Conservation (phyloP, 1,139 yeast genomes). For the Pichia cactophila region DNA sequence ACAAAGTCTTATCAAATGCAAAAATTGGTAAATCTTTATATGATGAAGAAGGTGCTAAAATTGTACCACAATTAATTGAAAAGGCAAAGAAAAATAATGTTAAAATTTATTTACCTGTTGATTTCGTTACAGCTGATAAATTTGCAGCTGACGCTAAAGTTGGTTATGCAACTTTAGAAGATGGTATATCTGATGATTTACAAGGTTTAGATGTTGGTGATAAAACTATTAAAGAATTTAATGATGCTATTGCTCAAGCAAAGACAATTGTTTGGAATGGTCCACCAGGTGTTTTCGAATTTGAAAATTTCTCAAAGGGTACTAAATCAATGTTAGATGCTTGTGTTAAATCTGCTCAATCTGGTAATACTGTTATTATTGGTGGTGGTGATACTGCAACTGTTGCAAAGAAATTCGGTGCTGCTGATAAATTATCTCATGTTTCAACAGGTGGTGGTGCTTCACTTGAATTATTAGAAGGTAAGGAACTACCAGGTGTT, state of each 20-base stretch:
- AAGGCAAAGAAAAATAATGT: constrained; percentile 95
- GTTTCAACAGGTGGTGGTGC: constrained; percentile 99
- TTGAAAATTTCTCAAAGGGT: constrained; percentile 81
- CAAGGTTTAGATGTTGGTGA: constrained; percentile 95
- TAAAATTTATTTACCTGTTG: constrained; percentile 85
- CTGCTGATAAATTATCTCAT: constrained; percentile 88
- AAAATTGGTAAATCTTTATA: constrained; percentile 82
- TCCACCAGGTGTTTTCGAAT: constrained; percentile 98
- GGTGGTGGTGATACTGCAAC: constrained; percentile 99
- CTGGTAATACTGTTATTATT: constrained; percentile 89
- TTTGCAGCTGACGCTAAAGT: constrained; percentile 84
- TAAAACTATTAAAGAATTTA: constrained; percentile 69
- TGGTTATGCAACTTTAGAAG: constrained; percentile 72
- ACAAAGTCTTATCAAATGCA: constrained; percentile 80
- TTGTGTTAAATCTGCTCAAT: constrained; percentile 74
- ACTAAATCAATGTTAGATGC: constrained; percentile 85
- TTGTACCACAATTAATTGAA: constrained; percentile 78
- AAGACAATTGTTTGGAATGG: constrained; percentile 99
- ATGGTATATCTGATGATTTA: constrained; percentile 90
- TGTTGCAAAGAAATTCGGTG: constrained; percentile 95
- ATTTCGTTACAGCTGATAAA: constrained; percentile 88
- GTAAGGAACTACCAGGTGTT: constrained; percentile 97
- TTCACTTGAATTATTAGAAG: constrained; percentile 93
- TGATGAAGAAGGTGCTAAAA: constrained; percentile 90
- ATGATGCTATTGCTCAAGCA: constrained; percentile 75